A percentile compares a stretch with the other conserved stretches of the same genome.
phyloP scores from a whole-genome alignment of 257 asterid species.

The Ilex asprella region DNA sequence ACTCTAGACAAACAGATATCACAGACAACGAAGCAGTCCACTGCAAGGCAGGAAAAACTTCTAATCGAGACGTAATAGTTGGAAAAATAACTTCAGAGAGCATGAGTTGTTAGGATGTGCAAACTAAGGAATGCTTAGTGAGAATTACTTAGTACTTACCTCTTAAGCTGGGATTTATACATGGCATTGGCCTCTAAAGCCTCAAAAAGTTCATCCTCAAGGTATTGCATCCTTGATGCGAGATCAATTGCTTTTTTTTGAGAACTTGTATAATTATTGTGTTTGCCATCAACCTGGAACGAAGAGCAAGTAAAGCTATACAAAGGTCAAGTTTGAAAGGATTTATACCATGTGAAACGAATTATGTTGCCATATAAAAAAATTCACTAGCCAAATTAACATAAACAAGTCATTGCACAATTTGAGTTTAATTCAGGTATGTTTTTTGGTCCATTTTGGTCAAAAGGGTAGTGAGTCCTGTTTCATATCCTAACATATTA shows the following conservation, averaged over 20 bases:
- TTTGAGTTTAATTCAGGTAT: too few relatives aligned
- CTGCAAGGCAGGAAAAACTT: not conserved
- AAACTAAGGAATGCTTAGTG: not conserved
- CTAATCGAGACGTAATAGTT: not conserved
- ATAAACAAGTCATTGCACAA: too few relatives aligned
- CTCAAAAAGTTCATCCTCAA: not conserved
- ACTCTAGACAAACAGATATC: not conserved
- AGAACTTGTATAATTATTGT: not conserved
- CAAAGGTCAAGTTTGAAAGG: not conserved
- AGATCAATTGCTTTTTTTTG: not conserved
- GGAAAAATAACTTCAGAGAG: too few relatives aligned
- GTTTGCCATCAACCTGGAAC: not conserved
- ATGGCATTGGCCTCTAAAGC: not conserved
- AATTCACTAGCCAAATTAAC: too few relatives aligned
- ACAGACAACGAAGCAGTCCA: not conserved
- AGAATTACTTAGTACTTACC: not conserved
- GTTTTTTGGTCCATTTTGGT: too few relatives aligned
- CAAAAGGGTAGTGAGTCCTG: too few relatives aligned
- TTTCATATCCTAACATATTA: too few relatives aligned
- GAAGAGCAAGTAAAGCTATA: not conserved
- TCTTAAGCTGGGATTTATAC: not conserved
- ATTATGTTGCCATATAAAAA: too few relatives aligned
- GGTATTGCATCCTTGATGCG: not conserved
- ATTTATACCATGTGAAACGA: too few relatives aligned
- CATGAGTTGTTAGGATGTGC: too few relatives aligned